Conservation (phyloP, 139 green algal genomes). For the Desmodesmus armatus region DNA sequence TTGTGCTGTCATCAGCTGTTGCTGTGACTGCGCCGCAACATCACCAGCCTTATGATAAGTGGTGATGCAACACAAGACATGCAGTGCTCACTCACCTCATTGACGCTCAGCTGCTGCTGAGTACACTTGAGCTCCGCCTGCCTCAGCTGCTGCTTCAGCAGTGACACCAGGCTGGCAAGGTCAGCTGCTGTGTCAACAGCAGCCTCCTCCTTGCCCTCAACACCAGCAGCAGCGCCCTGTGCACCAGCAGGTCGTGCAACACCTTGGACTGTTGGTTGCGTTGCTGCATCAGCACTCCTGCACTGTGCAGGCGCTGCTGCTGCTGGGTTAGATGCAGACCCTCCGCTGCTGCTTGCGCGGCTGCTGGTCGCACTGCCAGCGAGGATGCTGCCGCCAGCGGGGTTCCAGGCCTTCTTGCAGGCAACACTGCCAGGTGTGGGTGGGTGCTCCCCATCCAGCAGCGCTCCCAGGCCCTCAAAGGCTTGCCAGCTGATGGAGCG, state of each 20-base stretch:
- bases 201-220: background rate
- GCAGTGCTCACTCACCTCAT: background rate
- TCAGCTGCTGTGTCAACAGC: conserved; percentile 6
- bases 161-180: background rate
- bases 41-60: background rate
- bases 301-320: background rate
- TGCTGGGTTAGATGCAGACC: background rate
- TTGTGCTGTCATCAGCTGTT: background rate
- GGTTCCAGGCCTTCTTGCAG: conserved; percentile 31
- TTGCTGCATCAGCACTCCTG: background rate
- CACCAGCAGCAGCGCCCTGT: background rate
- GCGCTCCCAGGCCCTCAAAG: conserved; percentile 16
- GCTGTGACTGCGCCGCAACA: background rate
- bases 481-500: background rate
- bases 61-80: background rate
- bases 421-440: conserved; percentile 7
- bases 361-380: background rate
- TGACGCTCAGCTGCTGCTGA: conserved; percentile 12
- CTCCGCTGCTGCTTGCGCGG: background rate
- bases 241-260: background rate
- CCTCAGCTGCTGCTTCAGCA: background rate
- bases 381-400: background rate
- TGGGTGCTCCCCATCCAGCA: background rate
- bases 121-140: conserved; percentile 1
- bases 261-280: background rate